Evolutionary conservation across 139 green algal genomes (phyloP), one percentile per base, ranked within the genome.

Genomic region (Tetradesmus lagerheimii): DNA sequence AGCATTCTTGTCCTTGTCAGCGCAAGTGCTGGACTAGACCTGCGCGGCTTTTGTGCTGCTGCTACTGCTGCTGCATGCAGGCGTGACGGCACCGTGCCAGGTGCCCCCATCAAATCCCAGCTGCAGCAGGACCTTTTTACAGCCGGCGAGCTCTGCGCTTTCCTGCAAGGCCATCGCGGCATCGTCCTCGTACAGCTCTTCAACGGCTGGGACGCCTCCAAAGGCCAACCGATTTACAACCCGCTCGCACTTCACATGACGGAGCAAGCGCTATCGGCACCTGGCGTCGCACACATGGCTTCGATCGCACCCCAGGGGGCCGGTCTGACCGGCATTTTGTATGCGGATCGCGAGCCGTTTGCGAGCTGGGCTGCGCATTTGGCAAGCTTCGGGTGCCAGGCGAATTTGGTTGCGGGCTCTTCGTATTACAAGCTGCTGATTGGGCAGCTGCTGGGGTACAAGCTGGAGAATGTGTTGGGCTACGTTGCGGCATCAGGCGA

Each of bases 391-490:
- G 91, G 91, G 0, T 93, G 85, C 88, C 91, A 93, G 75, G 91
- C 89, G 15, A 93, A 93, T 45, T 45, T 67, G 20, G 91, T 93
- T 5, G 91, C 89, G 8, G 91, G 91, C 29, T 90, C 79, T 43
- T 27, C 89, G 23, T 92, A 93, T 53, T 92, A 92, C 91, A 93
- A 93, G 85, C 39, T 92, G 47, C 80, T 93, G 43, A 88, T 91
- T 18, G 91, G 89, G 47, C 88, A 38, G 84, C 62, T 90, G 84
- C 80, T 93, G 67, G 91, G 91, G 1, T 93, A 93, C 57, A 80
- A 82, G 39, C 45, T 83, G 8, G 89, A 90, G 14, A 91, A 92
- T 66, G 83, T 93, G 12, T 14, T 89, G 38, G 86, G 81, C 71
- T 93, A 92, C 47, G 89, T 88, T 1, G 62, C 77, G 4, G 25